Evolutionary conservation across 2,329 filamentous ascomycete species (phyloP), one percentile per base, ranked within the genome.

Genomic region (Colletotrichum coccodes): DNA sequence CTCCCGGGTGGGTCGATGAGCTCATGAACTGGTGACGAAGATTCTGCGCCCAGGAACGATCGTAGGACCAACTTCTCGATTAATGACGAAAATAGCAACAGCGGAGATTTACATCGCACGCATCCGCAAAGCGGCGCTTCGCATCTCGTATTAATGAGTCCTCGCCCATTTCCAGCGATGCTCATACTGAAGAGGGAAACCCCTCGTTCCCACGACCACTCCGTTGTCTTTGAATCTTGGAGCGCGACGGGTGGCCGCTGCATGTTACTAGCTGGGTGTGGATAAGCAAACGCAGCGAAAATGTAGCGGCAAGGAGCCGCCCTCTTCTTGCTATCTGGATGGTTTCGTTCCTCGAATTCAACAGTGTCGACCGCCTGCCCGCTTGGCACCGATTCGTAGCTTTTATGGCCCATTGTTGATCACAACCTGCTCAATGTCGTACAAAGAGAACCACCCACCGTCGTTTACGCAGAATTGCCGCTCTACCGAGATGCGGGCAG

Each of bases 401-500:
- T 23, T 40, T 23, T 36, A 30, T 54, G 56, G 54, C 7, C 21
- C 8, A 28, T 34, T 42, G 32, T 38, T 21, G 62, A 18, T 30
- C 54, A 60, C 34, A 56, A 50, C 40, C 8, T 60, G 9, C 36
- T 21, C 4, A 49, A 6, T 7, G 61, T 57, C 12, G 40, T 36
- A 66, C 61, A 12, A 56, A 26, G 12, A 60, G 49, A 46, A 30
- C 9, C 34, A 60, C 23, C 8, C 18, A 14, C 5, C 23, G 26
- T 38, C 21, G 40, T 60, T 66, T 60, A 60, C 28, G 61, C 40
- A 49, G 9, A 11, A 54, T 32, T 66, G 42, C 62, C 62, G 66
- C 30, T 36, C 14, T 60, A 47, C 54, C 38, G 49, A 30, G 28
- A 50, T 69, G 66, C 61, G 12, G 36, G 26, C n/a, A 34, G 38